Percentiles rank a stretch among this genome's conserved stretches.
These are phyloP conservation scores for Zygotorulaspora florentina DNA, from an alignment of 805 yeast genomes.

Conservation along the genomic window DNA sequence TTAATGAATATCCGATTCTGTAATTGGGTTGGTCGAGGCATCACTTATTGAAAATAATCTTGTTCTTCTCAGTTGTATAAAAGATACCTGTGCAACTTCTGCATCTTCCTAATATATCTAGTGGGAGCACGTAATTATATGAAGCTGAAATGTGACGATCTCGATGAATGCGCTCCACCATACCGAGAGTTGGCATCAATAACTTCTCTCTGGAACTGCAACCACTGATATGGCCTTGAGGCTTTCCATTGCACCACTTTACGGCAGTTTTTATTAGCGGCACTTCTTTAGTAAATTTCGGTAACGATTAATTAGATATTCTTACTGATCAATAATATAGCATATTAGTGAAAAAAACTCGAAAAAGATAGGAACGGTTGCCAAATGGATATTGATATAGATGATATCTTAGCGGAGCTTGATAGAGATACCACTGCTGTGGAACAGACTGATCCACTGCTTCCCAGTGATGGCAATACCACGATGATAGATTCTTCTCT, in stretches of 20 bases:
- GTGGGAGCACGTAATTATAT: too few species aligned
- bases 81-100: too few species aligned
- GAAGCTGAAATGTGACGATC: too few species aligned
- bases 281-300: background rate
- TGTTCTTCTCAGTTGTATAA: too few species aligned
- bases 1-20: too few species aligned
- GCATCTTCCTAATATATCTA: too few species aligned
- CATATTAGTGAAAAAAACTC: background rate
- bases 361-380: background rate
- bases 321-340: background rate
- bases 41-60: too few species aligned
- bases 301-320: background rate
- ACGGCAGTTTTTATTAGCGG: background rate
- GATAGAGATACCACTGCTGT: conserved; percentile 44
- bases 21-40: too few species aligned
- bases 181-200: too few species aligned
- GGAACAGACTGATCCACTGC: conserved; percentile 15
- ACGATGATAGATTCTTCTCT: conserved; percentile 23
- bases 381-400: conserved; percentile 50
- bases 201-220: too few species aligned
- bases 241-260: background rate
- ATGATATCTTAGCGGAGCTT: conserved; percentile 65
- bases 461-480: conserved; percentile 21
- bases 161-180: too few species aligned
- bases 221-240: too few species aligned